These are phyloP conservation scores for Sporothrix dimorphospora DNA, from an alignment of 2,329 filamentous ascomycete genomes.

Conservation along the genomic window DNA sequence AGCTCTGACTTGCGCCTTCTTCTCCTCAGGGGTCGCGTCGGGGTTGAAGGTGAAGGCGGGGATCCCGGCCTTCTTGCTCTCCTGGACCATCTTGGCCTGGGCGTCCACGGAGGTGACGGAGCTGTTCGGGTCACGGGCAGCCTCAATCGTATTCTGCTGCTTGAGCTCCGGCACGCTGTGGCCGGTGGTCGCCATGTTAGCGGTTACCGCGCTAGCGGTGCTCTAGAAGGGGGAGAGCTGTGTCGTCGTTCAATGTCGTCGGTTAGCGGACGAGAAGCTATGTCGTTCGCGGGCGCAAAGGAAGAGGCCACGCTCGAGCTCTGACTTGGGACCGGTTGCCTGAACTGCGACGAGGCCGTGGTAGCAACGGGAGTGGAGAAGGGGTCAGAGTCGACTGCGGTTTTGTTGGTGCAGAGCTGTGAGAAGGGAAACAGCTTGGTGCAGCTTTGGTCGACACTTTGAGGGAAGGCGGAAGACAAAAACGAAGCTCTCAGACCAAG, in stretches of 20 bases:
- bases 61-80: slow-evolving; percentile 78
- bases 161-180: slow-evolving; percentile 65
- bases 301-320: slow-evolving; percentile 10
- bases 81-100: slow-evolving; percentile 72
- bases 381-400: slow-evolving; percentile 5
- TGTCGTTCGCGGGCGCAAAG: slow-evolving; percentile 10
- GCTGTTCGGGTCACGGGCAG: slow-evolving; percentile 71
- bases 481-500: background rate
- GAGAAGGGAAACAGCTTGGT: background rate
- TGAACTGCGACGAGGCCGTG: slow-evolving; percentile 12
- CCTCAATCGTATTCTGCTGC: slow-evolving; percentile 77
- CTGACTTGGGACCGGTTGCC: background rate
- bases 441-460: background rate
- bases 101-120: slow-evolving; percentile 70
- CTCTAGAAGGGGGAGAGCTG: background rate
- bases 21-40: slow-evolving; percentile 79
- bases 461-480: background rate
- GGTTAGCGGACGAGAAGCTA: slow-evolving; percentile 8
- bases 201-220: slow-evolving; percentile 5
- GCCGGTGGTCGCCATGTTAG: slow-evolving; percentile 40
- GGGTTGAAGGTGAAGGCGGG: slow-evolving; percentile 86
- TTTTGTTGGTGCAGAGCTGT: slow-evolving; percentile 3
- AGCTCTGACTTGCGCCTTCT: slow-evolving; percentile 75
- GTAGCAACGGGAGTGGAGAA: slow-evolving; percentile 13
- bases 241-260: background rate